These are phyloP conservation scores for Lactarius evosmus DNA, from an alignment of 768 basidiomycete genomes.

Conservation along the genomic window DNA sequence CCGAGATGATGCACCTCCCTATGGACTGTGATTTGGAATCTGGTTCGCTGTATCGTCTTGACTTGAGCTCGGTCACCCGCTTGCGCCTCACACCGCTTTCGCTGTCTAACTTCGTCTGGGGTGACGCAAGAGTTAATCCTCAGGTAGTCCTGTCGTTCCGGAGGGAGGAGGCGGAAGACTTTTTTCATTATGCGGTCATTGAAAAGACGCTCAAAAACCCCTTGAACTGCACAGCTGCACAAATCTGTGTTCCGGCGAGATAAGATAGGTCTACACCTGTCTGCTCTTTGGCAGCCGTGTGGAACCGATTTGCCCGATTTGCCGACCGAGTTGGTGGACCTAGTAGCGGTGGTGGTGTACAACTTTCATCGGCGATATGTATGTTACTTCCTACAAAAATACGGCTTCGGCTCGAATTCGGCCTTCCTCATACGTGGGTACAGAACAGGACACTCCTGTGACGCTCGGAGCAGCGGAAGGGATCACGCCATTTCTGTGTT, in stretches of 20 bases:
- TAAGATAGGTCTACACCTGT: not conserved
- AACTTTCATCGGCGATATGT: not conserved
- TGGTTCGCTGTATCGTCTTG: not conserved
- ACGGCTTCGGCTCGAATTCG: not conserved
- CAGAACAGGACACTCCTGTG: not conserved
- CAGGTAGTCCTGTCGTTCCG: no score
- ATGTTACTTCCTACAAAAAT: not conserved
- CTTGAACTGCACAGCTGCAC: not conserved
- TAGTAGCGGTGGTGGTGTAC: not conserved
- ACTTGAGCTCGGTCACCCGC: not conserved
- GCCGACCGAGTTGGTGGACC: not conserved
- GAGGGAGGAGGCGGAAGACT: not conserved
- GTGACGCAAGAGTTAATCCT: not conserved
- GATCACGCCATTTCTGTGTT: not conserved
- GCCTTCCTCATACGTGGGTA: not conserved
- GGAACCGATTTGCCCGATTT: not conserved
- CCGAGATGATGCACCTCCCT: not conserved
- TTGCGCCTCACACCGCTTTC: not conserved
- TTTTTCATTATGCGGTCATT: not conserved
- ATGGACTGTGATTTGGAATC: not conserved
- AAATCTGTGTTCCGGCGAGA: not conserved
- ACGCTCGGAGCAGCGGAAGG: not conserved
- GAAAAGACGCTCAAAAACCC: not conserved
- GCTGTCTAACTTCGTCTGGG: not conserved
- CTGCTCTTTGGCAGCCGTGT: not conserved